Percentiles rank a stretch among this genome's conserved stretches.
Evolutionary conservation across 1,284 basidiomycete species (phyloP).

Genomic region (Apiotrichum akiyoshidainum): DNA sequence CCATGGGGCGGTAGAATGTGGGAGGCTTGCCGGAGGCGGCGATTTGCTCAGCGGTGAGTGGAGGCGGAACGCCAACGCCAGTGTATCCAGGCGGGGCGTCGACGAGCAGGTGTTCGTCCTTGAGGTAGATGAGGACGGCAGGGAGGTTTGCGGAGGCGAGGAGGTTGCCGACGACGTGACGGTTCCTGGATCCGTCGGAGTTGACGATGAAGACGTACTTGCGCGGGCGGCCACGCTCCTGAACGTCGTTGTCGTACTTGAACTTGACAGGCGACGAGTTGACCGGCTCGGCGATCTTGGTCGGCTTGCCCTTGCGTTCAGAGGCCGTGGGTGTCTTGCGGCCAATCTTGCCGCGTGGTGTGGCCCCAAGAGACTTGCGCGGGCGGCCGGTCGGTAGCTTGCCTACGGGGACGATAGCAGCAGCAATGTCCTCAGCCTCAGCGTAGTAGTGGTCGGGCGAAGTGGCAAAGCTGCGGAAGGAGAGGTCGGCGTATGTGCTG

Average conservation of each 20-base stretch:
- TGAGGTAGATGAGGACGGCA: slow-evolving; percentile 33
- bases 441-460: slow-evolving; percentile 11
- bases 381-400: background rate
- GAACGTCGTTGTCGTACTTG: slow-evolving; percentile 30
- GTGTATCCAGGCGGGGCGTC: slow-evolving; percentile 28
- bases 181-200: slow-evolving; percentile 32
- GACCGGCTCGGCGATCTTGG: background rate
- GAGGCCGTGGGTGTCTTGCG: background rate
- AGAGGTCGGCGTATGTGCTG: slow-evolving; percentile 30
- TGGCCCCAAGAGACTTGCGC: background rate
- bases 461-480: slow-evolving; percentile 13
- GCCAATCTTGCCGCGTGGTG: background rate
- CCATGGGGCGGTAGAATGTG: slow-evolving; percentile 20
- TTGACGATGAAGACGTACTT: slow-evolving; percentile 44
- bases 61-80: slow-evolving; percentile 34
- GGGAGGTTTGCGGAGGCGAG: slow-evolving; percentile 27
- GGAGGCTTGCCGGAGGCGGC: slow-evolving; percentile 24
- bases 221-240: slow-evolving; percentile 41
- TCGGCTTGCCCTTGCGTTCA: slow-evolving; percentile 2
- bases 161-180: slow-evolving; percentile 31
- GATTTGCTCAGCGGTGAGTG: slow-evolving; percentile 21
- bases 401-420: slow-evolving; percentile 8
- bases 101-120: slow-evolving; percentile 26
- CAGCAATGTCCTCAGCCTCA: slow-evolving; percentile 2
- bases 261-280: background rate